These are phyloP conservation scores for Clonostachys chloroleuca DNA, from an alignment of 2,329 filamentous ascomycete species.

Conservation along the genomic window DNA sequence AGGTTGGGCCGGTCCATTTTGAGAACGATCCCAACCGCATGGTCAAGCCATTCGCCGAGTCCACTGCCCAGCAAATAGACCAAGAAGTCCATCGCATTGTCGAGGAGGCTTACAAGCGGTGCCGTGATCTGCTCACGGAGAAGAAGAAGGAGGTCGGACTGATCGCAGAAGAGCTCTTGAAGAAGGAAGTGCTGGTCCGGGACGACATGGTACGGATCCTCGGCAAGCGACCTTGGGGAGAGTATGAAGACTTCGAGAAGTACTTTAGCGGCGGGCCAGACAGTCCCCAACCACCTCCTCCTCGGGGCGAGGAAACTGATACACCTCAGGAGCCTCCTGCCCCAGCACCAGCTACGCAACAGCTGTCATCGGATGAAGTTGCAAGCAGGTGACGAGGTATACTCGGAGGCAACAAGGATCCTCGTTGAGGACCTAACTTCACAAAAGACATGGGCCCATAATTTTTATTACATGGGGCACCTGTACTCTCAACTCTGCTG, in stretches of 20 bases:
- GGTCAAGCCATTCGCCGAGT: slow-evolving; percentile 93
- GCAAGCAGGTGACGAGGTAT: slow-evolving; percentile 1
- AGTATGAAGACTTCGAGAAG: slow-evolving; percentile 84
- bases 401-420: too few relatives aligned
- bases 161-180: slow-evolving; percentile 87
- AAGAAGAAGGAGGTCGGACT: slow-evolving; percentile 87
- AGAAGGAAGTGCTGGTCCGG: slow-evolving; percentile 84
- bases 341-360: slow-evolving; percentile 31
- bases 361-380: slow-evolving; percentile 5
- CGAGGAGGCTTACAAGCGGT: slow-evolving; percentile 88
- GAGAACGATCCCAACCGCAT: slow-evolving; percentile 77
- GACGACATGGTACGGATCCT: slow-evolving; percentile 91
- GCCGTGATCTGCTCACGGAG: slow-evolving; percentile 73
- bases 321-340: slow-evolving; percentile 20
- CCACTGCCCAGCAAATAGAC: slow-evolving; percentile 90
- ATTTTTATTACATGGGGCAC: too few relatives aligned
- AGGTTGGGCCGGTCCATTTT: slow-evolving; percentile 90
- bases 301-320: slow-evolving; percentile 35
- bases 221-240: slow-evolving; percentile 78
- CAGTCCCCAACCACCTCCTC: slow-evolving; percentile 53
- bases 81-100: slow-evolving; percentile 87
- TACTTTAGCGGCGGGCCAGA: slow-evolving; percentile 71
- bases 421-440: too few relatives aligned
- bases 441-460: too few relatives aligned
- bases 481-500: too few relatives aligned